Base-by-base conservation (phyloP, 148 eudicot genomes). In the Camellia japonica region DNA sequence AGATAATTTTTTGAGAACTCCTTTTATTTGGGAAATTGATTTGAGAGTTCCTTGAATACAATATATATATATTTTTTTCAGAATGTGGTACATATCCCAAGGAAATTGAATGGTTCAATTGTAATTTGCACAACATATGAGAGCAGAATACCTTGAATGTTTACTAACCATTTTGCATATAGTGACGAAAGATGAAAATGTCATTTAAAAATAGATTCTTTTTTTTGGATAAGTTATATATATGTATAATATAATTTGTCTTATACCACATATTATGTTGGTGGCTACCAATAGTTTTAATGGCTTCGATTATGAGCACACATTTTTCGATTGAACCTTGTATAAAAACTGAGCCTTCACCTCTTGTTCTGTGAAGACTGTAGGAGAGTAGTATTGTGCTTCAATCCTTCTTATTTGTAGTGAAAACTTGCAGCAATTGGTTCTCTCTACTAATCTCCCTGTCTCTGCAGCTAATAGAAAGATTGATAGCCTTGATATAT, bases 391-490 rank as follows among this genome's bases (percentile, higher is more conserved):
- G 51, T 77, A 23, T 19, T 19, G 20, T 51, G 16, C 59, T 46
- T 79, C 38, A 13, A 5, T 52, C 16, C 16, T 0, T 67, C 63
- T 30, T 11, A 4, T 51, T 58, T 47, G 2, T 62, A 44, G 46
- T 65, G 7, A 66, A 23, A 67, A 43, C 55, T 43, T 60, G 3
- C 43, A 10, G 38, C 65, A 20, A 19, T 16, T 23, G 13, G 5
- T 61, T 43, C 0, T 71, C 30, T 59, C 19, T 79, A 18, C 42
- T 13, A 9, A 30, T 54, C n/a, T 3, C n/a, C 44, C 52, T 78
- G 52, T 79, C 6, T 79, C 59, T 78, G 69, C 90, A 92, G 98
- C 84, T 82, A 80, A 87, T 72, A 49, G 23, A 49, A 77, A 75
- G 38, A 74, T 59, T 71, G 83, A 89, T 76, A 82, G 82, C 47